A percentile compares a stretch with the other conserved stretches of the same genome.
phyloP scores from a whole-genome alignment of 345 rosid genomes.

The Boechera divaricarpa region DNA sequence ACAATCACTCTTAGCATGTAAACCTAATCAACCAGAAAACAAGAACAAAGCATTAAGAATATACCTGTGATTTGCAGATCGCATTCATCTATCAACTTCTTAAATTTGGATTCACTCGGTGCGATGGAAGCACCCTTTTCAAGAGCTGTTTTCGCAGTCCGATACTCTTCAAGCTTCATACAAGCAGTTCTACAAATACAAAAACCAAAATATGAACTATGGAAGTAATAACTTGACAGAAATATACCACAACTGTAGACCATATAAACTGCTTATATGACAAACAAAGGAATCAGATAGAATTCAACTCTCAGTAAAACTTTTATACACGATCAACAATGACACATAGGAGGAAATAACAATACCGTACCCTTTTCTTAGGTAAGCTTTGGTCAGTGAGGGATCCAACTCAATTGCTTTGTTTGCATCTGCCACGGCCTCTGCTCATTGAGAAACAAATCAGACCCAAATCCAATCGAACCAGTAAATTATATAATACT shows the following conservation, averaged over 20 bases:
- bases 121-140: slow-evolving; percentile 69
- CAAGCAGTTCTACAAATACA: slow-evolving; percentile 68
- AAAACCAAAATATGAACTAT: slow-evolving; percentile 1
- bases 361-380: slow-evolving; percentile 75
- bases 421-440: slow-evolving; percentile 83
- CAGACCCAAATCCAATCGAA: slow-evolving; percentile 4
- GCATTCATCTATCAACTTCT: slow-evolving; percentile 75
- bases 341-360: not conserved
- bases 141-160: slow-evolving; percentile 80
- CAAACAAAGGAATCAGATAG: not conserved
- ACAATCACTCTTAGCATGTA: not conserved
- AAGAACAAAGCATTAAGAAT: not conserved
- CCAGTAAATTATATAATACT: not conserved
- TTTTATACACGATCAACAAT: not conserved
- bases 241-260: not conserved
- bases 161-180: slow-evolving; percentile 87
- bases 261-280: not conserved
- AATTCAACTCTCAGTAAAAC: not conserved
- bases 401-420: slow-evolving; percentile 80
- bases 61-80: slow-evolving; percentile 63
- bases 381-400: slow-evolving; percentile 71
- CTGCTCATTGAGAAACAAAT: slow-evolving; percentile 50
- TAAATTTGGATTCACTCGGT: slow-evolving; percentile 66
- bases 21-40: slow-evolving; percentile 18
- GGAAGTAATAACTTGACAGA: not conserved